Conservation (phyloP, 305 asterid species). For the Withania somnifera region DNA sequence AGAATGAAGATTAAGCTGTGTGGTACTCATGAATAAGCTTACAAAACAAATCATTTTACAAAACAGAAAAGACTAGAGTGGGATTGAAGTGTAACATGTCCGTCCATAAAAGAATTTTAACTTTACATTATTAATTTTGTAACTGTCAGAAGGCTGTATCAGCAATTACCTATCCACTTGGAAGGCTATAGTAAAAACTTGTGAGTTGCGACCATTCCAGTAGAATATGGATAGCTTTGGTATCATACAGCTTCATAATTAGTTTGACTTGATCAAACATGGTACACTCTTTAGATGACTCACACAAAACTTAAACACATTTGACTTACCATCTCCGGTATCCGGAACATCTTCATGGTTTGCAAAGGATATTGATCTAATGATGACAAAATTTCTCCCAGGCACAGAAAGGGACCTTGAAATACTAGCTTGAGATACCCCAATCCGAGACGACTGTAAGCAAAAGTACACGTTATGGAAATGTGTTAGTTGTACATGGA, state of each 20-base stretch:
- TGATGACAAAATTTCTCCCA: slow-evolving; percentile 50
- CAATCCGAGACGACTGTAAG: slow-evolving; percentile 30
- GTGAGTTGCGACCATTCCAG: background rate
- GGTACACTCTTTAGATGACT: background rate
- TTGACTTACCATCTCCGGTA: slow-evolving; percentile 47
- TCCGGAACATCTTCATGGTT: slow-evolving; percentile 37
- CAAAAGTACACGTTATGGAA: background rate
- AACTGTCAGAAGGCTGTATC: background rate
- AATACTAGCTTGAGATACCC: slow-evolving; percentile 33
- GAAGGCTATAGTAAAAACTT: background rate
- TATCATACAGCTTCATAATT: background rate
- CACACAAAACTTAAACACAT: background rate
- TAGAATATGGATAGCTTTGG: background rate
- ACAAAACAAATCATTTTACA: background rate
- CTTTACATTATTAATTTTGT: background rate
- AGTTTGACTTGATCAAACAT: background rate
- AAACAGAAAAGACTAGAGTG: background rate
- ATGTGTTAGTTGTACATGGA: background rate
- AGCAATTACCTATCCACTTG: background rate
- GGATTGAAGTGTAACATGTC: background rate
- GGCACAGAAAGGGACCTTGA: slow-evolving; percentile 85
- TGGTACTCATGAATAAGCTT: background rate
- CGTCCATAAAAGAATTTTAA: background rate
- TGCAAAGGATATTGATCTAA: slow-evolving; percentile 63
- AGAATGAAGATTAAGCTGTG: background rate